Evolutionary conservation across 2,329 filamentous ascomycete species (phyloP).

Genomic region (Aspergillus fructus): DNA sequence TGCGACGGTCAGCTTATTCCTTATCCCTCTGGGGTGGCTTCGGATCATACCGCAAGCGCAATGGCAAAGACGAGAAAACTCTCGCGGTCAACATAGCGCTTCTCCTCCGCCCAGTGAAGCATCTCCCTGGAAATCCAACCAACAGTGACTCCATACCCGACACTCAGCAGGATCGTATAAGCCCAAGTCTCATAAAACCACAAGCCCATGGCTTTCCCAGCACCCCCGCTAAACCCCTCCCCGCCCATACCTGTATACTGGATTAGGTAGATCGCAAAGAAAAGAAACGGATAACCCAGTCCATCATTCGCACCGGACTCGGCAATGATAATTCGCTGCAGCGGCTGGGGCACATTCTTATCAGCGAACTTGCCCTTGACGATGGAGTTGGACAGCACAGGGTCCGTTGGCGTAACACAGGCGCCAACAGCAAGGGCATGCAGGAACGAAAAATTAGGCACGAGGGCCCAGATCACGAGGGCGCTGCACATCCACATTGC

Average conservation of each 20-base stretch:
- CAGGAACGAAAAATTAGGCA: conserved; percentile 70
- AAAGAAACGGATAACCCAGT: conserved; percentile 83
- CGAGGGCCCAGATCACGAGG: conserved; percentile 72
- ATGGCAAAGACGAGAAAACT: conserved; percentile 87
- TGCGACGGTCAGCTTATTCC: conserved; percentile 26
- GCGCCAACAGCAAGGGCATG: conserved; percentile 78
- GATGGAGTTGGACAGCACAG: conserved; percentile 82
- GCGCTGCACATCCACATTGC: conserved; percentile 85
- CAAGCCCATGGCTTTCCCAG: conserved; percentile 66
- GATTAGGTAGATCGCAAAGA: conserved; percentile 79
- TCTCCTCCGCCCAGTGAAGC: conserved; percentile 80
- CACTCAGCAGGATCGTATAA: conserved; percentile 76
- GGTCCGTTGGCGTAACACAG: conserved; percentile 90
- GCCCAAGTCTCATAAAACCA: conserved; percentile 87
- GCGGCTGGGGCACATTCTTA: conserved; percentile 76
- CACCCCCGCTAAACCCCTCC: conserved; percentile 57
- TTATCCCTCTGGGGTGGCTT: no score
- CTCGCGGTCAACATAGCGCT: conserved; percentile 78
- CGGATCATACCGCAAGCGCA: conserved; percentile 62
- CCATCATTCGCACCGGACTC: conserved; percentile 91
- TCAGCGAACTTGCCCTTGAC: conserved; percentile 94
- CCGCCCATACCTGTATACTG: conserved; percentile 67
- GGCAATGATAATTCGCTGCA: conserved; percentile 77
- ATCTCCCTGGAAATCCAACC: conserved; percentile 81
- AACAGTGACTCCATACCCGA: conserved; percentile 72